Percentiles rank a stretch among this genome's conserved stretches.
Evolutionary conservation across 192 early-diverging fungal genomes (phyloP).

Genomic region (Spinellus fusiger): DNA sequence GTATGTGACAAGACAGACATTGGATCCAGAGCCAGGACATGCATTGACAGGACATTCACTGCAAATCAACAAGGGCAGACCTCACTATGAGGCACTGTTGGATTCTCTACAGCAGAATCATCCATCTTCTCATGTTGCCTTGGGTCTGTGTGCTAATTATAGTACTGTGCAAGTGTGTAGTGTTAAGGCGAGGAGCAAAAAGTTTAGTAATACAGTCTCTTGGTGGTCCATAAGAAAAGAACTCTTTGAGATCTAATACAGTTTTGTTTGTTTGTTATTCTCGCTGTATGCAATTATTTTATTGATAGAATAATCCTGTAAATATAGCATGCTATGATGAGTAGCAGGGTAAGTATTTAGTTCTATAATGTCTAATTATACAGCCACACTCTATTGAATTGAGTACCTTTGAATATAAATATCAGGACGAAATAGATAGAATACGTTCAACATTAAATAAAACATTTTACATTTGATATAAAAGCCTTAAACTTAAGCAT

Average conservation of each 20-base stretch:
- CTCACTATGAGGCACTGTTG: slow-evolving; percentile 1
- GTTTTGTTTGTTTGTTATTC: neutral
- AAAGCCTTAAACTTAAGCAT: too few species aligned
- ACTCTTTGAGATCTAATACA: slow-evolving; percentile 2
- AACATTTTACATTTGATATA: too few species aligned
- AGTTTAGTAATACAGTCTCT: neutral
- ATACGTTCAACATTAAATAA: too few species aligned
- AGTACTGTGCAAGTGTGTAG: slow-evolving; percentile 3
- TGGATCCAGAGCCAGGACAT: neutral
- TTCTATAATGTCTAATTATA: too few species aligned
- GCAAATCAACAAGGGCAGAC: neutral
- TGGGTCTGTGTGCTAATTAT: slow-evolving; percentile 4
- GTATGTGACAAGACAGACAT: neutral
- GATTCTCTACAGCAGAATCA: neutral
- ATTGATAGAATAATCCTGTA: neutral
- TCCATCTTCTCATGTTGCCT: neutral
- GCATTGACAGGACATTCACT: neutral
- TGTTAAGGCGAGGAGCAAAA: neutral
- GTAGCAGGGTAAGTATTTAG: too few species aligned
- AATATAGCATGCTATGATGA: too few species aligned
- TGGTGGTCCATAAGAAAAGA: slow-evolving; percentile 1
- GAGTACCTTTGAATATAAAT: too few species aligned
- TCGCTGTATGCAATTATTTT: neutral
- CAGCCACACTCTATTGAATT: too few species aligned
- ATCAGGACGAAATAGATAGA: too few species aligned